Evolutionary conservation across 1,284 basidiomycete genomes (phyloP), one percentile per base, ranked within the genome.

Genomic region (Apiotrichum montevideense): DNA sequence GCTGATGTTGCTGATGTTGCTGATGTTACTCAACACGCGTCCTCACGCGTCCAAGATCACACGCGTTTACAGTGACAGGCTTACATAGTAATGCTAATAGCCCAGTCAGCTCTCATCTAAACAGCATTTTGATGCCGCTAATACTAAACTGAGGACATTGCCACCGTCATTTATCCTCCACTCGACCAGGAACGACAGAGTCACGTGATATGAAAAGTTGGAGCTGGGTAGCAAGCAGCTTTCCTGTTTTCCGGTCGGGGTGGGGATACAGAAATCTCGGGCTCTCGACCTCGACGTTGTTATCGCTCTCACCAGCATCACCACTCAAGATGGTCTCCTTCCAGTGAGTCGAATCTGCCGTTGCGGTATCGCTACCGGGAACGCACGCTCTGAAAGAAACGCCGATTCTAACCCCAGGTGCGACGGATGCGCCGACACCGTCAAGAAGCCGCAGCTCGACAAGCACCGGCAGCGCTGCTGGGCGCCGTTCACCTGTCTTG

Each of bases 381-480:
- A 21, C 21, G 21, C 21, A 21, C 21, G 21, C 21, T 21, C 21
- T 21, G 21, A 21, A 21, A 21, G 21, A 21, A 21, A 21, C 21
- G 21, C 21, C 21, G 21, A 47, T 3, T 14, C 49, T 59, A 40
- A 55, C 45, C 6, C 6, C 62, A 82, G 81, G 67, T 83, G 82
- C 64, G 81, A 83, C 64, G 80, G 79, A 41, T 93, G 91, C 74
- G 79, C 81, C 52, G 91, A 94, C 65, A 85, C 88, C 7, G 84
- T 94, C 41, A 95, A 92, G 77, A 95, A 95, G 72, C 91, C 91
- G 7, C 92, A 93, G 74, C 82, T 76, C 9, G 78, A 85, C 65
- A 75, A 78, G 65, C 76, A 79, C 63, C 63, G 72, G n/a, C 63
- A 69, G 46, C 66, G 74, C 54, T 79, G 78, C 61, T 73, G 73